phyloP scores from a whole-genome alignment of 495 filamentous ascomycete species.

The Neurospora sp. region DNA sequence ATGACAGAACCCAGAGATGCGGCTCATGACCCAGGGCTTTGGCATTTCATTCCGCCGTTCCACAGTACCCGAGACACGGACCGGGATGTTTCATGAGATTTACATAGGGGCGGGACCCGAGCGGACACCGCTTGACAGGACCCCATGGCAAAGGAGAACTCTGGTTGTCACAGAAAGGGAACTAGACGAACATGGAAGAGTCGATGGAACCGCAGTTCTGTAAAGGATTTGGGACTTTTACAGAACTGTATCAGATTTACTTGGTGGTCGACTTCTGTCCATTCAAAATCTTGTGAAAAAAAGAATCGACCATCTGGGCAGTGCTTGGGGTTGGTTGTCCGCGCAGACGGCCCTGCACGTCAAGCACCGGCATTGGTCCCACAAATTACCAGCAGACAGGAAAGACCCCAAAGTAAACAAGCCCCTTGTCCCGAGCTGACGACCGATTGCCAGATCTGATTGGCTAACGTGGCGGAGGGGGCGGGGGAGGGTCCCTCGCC shows the following conservation, averaged over 20 bases:
- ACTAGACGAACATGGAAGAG: background rate
- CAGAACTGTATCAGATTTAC: background rate
- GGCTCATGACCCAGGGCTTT: background rate
- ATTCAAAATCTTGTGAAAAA: background rate
- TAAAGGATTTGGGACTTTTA: background rate
- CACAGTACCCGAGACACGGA: background rate
- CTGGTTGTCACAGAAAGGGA: background rate
- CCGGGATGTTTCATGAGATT: background rate
- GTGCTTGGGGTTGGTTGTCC: background rate
- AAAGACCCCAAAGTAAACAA: background rate
- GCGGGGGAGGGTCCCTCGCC: conserved; percentile 4
- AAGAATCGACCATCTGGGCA: background rate
- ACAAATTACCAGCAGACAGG: background rate
- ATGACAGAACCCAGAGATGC: background rate
- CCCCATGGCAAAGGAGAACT: background rate
- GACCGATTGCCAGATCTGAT: conserved; percentile 1
- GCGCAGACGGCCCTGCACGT: background rate
- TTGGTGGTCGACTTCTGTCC: background rate
- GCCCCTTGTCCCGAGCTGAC: conserved; percentile 1
- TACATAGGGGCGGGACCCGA: background rate
- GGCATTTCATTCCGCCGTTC: background rate
- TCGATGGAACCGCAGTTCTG: background rate
- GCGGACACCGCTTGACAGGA: background rate
- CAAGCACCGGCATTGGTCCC: background rate
- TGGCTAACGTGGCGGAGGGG: conserved; percentile 3